Evolutionary conservation across 495 filamentous ascomycete genomes (phyloP), one percentile per base, ranked within the genome.

Genomic region (Chaetomium fimeti): DNA sequence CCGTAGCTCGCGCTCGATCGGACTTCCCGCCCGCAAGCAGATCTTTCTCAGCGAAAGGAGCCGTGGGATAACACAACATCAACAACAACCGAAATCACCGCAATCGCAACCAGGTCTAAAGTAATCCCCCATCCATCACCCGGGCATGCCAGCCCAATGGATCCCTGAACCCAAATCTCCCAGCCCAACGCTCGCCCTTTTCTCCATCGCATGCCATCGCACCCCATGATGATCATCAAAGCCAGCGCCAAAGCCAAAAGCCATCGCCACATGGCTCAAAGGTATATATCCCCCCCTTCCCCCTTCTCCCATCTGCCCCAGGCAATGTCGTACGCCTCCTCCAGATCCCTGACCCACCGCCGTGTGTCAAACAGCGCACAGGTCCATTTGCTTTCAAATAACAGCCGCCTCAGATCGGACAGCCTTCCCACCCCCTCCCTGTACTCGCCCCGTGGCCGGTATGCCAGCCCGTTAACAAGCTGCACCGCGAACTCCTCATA

Each of bases 281-380:
- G 77, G 68, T 82, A 93, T 64, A 99, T 94, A 83, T 99, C 94
- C 53, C 94, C 92, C 38, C 92, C 90, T 79, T 90, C 88, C 38
- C 90, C 92, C 38, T 79, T 82, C 38, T 91, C 95, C 92, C 92
- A 98, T 70, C 84, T 82, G 66, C 83, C 81, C 94, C 94, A 99
- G 12, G 92, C 92, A 71, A 87, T 84, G 63, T 89, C 86, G 72
- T 97, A 98, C 22, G 92, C 92, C 63, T 85, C 82, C 78, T 99
- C 94, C 62, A 99, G 73, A 80, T 98, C 93, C 45, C 82, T 79
- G 48, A 99, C 94, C 94, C 94, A 99, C 65, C 95, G 84, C 66
- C 79, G 81, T 25, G 94, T 99, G 76, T 99, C 89, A 75, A 98
- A 99, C 43, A 98, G 81, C 55, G 87, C 87, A 71, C 91, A 93